These are phyloP conservation scores for Alternaria consortialis DNA, from an alignment of 2,329 filamentous ascomycete genomes.

Conservation along the genomic window DNA sequence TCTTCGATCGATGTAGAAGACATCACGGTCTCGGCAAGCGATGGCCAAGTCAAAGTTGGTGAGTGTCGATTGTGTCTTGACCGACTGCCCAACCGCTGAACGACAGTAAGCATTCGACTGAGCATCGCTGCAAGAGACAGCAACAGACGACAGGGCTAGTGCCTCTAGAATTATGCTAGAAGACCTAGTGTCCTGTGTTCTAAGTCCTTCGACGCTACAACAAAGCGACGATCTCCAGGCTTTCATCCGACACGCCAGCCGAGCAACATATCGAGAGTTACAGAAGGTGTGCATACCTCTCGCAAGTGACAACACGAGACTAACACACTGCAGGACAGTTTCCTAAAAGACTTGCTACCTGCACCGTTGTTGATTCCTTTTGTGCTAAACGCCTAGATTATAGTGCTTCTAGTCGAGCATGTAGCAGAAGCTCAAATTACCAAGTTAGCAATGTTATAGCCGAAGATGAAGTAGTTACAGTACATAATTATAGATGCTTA, in stretches of 20 bases:
- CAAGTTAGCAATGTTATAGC: constrained; percentile 4
- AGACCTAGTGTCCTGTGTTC: constrained; percentile 5
- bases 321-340: constrained; percentile 14
- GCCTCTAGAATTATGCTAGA: constrained; percentile 9
- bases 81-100: constrained; percentile 6
- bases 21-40: constrained; percentile 14
- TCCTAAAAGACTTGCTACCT: constrained; percentile 6
- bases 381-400: constrained; percentile 18
- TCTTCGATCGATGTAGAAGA: constrained; percentile 13
- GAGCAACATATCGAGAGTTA: constrained; percentile 17
- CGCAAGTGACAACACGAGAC: constrained; percentile 3
- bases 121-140: neutral
- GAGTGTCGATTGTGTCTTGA: neutral
- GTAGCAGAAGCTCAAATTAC: constrained; percentile 5
- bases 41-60: constrained; percentile 24
- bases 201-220: neutral
- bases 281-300: constrained; percentile 11
- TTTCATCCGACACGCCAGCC: constrained; percentile 8
- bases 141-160: constrained; percentile 2
- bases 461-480: neutral
- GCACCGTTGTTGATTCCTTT: constrained; percentile 15
- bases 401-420: constrained; percentile 13
- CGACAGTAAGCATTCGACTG: constrained; percentile 5
- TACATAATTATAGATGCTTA: neutral
- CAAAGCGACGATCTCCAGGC: constrained; percentile 8